Evolutionary conservation across 108 stramenopile genomes (phyloP), one percentile per base, ranked within the genome.

Genomic region (Nitzschia sp.): DNA sequence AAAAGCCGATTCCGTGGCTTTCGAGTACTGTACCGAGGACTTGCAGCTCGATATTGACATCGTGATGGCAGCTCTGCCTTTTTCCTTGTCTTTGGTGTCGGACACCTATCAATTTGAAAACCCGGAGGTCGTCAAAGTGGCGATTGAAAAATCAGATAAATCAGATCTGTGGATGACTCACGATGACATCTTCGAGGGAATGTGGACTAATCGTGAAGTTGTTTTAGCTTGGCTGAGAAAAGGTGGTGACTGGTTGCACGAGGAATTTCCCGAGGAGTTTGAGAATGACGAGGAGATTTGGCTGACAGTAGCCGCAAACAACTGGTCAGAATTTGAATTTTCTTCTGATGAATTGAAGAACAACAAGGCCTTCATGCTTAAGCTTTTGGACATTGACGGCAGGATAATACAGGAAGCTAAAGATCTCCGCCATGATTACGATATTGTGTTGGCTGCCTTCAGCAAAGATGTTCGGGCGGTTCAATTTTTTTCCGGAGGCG

Each of bases 291-390:
- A 69, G 31, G 69, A 70, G 11, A 26, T 82, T 1, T 36, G 69
- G 22, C 38, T 65, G 29, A 32, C 23, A 2, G 61, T 77, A 21
- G 57, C 56, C 1, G 22, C 35, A 16, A 33, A 67, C 2, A 73
- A 72, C 25, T 77, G 81, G 56, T 30, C 41, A 11, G 69, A 73
- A 2, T 72, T 82, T 41, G 29, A 79, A 22, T 33, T 25, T 27
- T 65, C 69, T 2, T 67, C 69, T 23, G 58, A 47, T 23, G 21
- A 15, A 6, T 41, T 77, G 36, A 58, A 31, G 34, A n/a, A 38
- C 22, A 66, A 83, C 68, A 53, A 63, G 33, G 63, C 68, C 17
- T 67, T 83, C 17, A 64, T 77, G 28, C 34, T 77, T 38, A 35
- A 34, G 59, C 76, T 76, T 1, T 32, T 77, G 33, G 23, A 17